These are phyloP conservation scores for Ophiosphaerella herpotricha DNA, from an alignment of 2,329 filamentous ascomycete species.

Conservation along the genomic window DNA sequence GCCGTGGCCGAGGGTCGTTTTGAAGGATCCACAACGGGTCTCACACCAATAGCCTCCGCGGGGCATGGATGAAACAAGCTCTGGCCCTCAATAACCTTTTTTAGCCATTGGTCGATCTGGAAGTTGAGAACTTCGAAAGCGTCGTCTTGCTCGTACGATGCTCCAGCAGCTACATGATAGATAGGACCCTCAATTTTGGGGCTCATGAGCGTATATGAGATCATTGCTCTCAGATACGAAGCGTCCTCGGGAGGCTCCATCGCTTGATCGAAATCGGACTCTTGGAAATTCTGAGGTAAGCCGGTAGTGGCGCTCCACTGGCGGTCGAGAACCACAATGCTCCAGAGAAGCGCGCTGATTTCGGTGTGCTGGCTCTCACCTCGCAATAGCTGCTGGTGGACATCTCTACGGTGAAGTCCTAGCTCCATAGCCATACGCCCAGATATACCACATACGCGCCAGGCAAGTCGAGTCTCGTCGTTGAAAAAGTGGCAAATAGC, in stretches of 20 bases:
- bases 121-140: background rate
- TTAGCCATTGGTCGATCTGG: background rate
- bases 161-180: background rate
- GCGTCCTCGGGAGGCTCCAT: background rate
- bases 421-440: constrained; percentile 1
- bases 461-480: background rate
- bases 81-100: background rate
- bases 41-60: background rate
- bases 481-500: background rate
- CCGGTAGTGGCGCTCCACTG: background rate
- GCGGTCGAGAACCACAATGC: background rate
- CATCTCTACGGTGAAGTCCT: background rate
- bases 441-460: background rate
- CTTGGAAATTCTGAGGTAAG: background rate
- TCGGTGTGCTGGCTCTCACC: background rate
- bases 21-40: background rate
- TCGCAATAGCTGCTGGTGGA: background rate
- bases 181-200: background rate
- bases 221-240: background rate
- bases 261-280: background rate
- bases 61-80: background rate
- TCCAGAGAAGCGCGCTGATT: background rate
- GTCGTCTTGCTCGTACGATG: background rate
- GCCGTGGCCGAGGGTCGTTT: background rate
- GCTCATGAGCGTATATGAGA: background rate